phyloP scores from a whole-genome alignment of 805 yeast species.

The Saccharomycopsis lassenensis region DNA sequence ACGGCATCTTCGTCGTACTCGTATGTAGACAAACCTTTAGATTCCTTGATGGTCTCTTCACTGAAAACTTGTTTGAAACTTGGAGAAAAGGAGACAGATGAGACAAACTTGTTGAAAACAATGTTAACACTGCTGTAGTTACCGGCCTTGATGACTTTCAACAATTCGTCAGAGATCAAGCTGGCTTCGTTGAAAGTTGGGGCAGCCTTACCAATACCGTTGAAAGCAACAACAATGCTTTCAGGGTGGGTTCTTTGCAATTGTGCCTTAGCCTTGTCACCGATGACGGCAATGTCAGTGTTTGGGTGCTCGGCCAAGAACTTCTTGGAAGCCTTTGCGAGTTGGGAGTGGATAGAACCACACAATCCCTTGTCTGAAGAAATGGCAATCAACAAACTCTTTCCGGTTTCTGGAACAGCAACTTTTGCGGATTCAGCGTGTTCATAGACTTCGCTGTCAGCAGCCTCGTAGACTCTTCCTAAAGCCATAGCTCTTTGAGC shows the following conservation, averaged over 20 bases:
- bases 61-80: constrained; percentile 54
- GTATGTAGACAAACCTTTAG: constrained; percentile 78
- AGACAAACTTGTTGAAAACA: constrained; percentile 76
- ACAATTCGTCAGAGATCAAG: constrained; percentile 75
- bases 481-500: constrained; percentile 92
- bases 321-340: constrained; percentile 77
- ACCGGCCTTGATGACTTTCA: constrained; percentile 43
- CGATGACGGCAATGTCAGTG: constrained; percentile 76
- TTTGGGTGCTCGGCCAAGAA: constrained; percentile 51
- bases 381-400: constrained; percentile 73
- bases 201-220: constrained; percentile 92
- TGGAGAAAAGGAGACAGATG: constrained; percentile 89
- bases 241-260: constrained; percentile 70
- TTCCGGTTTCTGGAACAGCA: constrained; percentile 36
- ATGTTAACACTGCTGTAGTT: constrained; percentile 68
- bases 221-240: constrained; percentile 62
- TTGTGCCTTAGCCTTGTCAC: constrained; percentile 91
- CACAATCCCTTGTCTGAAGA: constrained; percentile 98
- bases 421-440: constrained; percentile 67
- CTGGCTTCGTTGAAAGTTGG: constrained; percentile 90
- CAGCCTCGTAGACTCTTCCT: constrained; percentile 73
- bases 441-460: constrained; percentile 68
- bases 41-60: constrained; percentile 60
- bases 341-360: constrained; percentile 95
- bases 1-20: constrained; percentile 63